Conservation (phyloP, 768 basidiomycete species). For the Phaffia australis region DNA sequence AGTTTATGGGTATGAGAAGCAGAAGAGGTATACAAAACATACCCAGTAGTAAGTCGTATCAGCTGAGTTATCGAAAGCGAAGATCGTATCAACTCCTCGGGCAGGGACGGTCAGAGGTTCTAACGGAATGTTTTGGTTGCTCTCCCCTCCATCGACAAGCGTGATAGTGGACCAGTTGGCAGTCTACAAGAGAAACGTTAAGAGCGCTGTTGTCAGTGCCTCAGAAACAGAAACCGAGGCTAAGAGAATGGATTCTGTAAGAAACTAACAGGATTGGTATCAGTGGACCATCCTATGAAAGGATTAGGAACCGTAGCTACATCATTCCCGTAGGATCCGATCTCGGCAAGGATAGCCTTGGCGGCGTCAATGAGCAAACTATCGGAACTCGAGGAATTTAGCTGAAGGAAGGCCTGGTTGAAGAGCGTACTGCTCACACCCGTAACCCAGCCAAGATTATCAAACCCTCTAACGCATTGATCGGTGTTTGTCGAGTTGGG, state of each 20-base stretch:
- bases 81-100: conserved; percentile 59
- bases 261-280: conserved; percentile 32
- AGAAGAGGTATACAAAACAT: too few relatives aligned
- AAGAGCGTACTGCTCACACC: conserved; percentile 4
- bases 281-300: conserved; percentile 33
- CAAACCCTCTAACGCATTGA: conserved; percentile 59
- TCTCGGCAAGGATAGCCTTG: conserved; percentile 28
- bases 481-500: conserved; percentile 45
- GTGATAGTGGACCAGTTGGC: conserved; percentile 32
- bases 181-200: conserved; percentile 27
- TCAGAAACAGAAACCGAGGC: neutral
- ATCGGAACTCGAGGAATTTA: conserved; percentile 30
- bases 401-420: conserved; percentile 29
- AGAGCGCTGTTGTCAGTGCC: neutral
- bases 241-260: neutral
- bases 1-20: conserved; percentile 42
- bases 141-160: conserved; percentile 37
- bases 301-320: conserved; percentile 37
- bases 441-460: conserved; percentile 44
- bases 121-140: conserved; percentile 37
- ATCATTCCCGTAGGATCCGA: conserved; percentile 35
- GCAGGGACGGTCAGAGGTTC: conserved; percentile 60
- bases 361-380: conserved; percentile 33
- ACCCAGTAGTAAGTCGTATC: conserved; percentile 46
- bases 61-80: conserved; percentile 55